Percentiles rank a stretch among this genome's conserved stretches.
phyloP scores from a whole-genome alignment of 1,139 yeast species.

The Geotrichum reessii region DNA sequence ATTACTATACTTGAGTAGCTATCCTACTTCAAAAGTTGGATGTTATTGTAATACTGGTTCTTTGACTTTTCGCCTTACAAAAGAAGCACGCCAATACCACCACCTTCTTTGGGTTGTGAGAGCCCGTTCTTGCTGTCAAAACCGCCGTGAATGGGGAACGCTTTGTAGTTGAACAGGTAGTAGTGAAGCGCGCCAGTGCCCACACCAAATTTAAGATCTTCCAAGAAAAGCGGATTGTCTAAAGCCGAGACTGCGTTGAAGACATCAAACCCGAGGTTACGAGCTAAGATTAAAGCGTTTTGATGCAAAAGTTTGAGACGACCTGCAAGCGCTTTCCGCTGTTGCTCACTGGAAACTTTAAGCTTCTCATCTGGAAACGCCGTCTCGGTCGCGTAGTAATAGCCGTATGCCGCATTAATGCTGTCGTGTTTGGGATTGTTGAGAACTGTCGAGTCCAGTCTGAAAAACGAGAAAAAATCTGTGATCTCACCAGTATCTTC shows the following conservation, averaged over 20 bases:
- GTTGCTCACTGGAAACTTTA: background rate
- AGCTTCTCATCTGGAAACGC: slow-evolving; percentile 15
- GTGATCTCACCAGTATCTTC: slow-evolving; percentile 50
- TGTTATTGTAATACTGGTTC: background rate
- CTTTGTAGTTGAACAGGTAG: slow-evolving; percentile 83
- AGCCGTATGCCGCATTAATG: slow-evolving; percentile 81
- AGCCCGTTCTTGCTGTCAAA: slow-evolving; percentile 48
- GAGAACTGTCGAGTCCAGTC: slow-evolving; percentile 80
- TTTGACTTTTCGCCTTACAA: slow-evolving; percentile 37
- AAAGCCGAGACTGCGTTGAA: slow-evolving; percentile 89
- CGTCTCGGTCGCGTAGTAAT: slow-evolving; percentile 69
- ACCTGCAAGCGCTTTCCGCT: slow-evolving; percentile 41
- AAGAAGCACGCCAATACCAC: slow-evolving; percentile 88
- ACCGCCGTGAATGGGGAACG: slow-evolving; percentile 79
- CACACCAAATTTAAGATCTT: slow-evolving; percentile 78
- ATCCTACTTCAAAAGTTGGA: background rate
- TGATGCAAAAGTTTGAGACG: slow-evolving; percentile 58
- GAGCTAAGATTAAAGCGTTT: slow-evolving; percentile 76
- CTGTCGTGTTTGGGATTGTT: slow-evolving; percentile 60
- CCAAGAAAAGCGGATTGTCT: slow-evolving; percentile 78
- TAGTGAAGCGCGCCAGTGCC: slow-evolving; percentile 93
- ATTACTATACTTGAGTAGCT: background rate
- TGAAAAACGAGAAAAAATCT: slow-evolving; percentile 84
- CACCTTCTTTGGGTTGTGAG: slow-evolving; percentile 42
- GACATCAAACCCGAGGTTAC: slow-evolving; percentile 67